Percentiles rank a stretch among this genome's conserved stretches.
Evolutionary conservation across 306 rosid species (phyloP).

Genomic region (Rosa persica): DNA sequence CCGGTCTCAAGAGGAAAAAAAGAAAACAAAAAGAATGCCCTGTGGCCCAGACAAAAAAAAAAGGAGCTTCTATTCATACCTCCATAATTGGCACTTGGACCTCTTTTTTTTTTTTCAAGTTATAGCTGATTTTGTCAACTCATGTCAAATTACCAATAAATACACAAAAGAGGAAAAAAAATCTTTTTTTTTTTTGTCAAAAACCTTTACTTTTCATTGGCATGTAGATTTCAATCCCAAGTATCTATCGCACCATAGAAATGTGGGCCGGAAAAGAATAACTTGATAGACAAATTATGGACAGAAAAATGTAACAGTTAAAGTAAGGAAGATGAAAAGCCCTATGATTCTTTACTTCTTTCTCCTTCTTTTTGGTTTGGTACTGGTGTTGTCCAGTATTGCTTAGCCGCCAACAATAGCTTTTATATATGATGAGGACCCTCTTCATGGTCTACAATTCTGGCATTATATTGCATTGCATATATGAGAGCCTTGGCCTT

Average conservation of each 20-base stretch:
- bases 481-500: slow-evolving; percentile 57
- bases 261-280: slow-evolving; percentile 27
- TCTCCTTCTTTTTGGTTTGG: slow-evolving; percentile 18
- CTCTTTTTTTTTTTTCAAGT: too few species aligned
- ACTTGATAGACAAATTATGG: slow-evolving; percentile 21
- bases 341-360: slow-evolving; percentile 18
- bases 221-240: too few species aligned
- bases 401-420: slow-evolving; percentile 64
- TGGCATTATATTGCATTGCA: slow-evolving; percentile 66
- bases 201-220: too few species aligned
- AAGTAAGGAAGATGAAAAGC: slow-evolving; percentile 12
- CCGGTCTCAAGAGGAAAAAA: too few species aligned
- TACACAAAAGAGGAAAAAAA: too few species aligned
- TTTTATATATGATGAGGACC: slow-evolving; percentile 69
- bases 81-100: too few species aligned
- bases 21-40: too few species aligned
- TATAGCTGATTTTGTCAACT: too few species aligned
- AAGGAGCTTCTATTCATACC: too few species aligned
- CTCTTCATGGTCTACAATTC: slow-evolving; percentile 69
- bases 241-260: not conserved
- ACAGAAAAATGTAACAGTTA: slow-evolving; percentile 22
- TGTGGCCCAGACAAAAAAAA: too few species aligned
- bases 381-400: slow-evolving; percentile 70
- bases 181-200: too few species aligned
- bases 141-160: too few species aligned